Base-by-base conservation (phyloP, 805 yeast species). In the Jamesozyma rosinii region DNA sequence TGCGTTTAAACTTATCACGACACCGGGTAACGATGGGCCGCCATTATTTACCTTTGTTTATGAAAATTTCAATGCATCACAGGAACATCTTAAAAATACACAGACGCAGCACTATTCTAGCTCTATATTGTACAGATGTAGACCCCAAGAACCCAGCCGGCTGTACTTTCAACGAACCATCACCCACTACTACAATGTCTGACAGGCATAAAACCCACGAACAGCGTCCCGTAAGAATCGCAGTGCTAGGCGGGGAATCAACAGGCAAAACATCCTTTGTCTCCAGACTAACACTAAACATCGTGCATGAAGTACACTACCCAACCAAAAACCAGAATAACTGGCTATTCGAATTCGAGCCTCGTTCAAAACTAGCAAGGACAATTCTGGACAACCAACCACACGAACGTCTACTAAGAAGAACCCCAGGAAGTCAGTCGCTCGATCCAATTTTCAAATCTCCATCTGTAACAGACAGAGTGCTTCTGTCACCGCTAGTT, bases 251-350 rank as follows among this genome's bases (percentile, higher is more conserved):
- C 0, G 83, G 75, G 0, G 67, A 74, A 11, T 67, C 68, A 15
- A 70, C 75, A 0, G 87, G 87, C 10, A 80, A 80, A 53, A 74
- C 84, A 2, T 69, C 83, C 0, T 65, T 76, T 32, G 71, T 77
- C 11, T 71, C 77, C 42, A 64, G 72, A 39, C 50, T 79, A 14
- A 65, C 71, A 1, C 62, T 72, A 18, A 72, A 73, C 21, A 66
- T 68, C 21, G 77, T 72, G 43, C 69, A 77, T 40, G 88, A 81
- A 45, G 82, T 83, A 0, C 81, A 83, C 57, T 83, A 83, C 52
- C 94, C 92, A 4, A 83, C 90, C 3, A 67, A 74, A 36, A 74
- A 70, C 43, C 77, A 79, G 44, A 75, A 74, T 3, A 76, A 86
- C 21, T 67, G 77, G 44, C 57, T 82, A 33, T 70, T 79, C 46